Percentiles rank a stretch among this genome's conserved stretches.
These are phyloP conservation scores for Colletotrichum eremochloae DNA, from an alignment of 2,329 filamentous ascomycete genomes.

Conservation along the genomic window DNA sequence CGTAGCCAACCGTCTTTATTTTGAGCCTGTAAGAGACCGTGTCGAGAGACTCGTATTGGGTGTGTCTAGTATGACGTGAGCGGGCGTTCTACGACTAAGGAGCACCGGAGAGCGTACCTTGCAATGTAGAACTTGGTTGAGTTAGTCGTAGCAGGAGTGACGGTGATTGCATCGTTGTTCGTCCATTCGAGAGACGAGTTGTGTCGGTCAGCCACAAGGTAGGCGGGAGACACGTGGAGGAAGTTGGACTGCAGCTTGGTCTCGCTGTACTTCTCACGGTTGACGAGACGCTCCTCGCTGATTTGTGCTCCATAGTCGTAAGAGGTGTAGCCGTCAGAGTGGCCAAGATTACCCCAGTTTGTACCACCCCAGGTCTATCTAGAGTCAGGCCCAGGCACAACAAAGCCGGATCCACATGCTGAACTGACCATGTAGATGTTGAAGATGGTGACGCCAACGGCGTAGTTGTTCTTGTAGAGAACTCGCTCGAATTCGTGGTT, in stretches of 20 bases:
- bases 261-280: constrained; percentile 80
- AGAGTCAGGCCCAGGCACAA: not conserved
- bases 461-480: constrained; percentile 80
- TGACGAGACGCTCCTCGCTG: constrained; percentile 73
- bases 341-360: constrained; percentile 82
- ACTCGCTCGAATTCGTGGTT: constrained; percentile 79
- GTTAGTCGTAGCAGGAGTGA: constrained; percentile 70
- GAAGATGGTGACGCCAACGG: constrained; percentile 72
- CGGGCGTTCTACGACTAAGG: too few relatives aligned
- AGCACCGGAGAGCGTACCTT: not conserved
- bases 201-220: constrained; percentile 68
- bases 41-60: constrained; percentile 68
- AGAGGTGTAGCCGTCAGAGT: constrained; percentile 69
- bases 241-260: constrained; percentile 80
- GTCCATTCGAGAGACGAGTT: constrained; percentile 49
- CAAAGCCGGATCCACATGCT: too few relatives aligned
- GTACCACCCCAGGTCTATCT: constrained; percentile 75
- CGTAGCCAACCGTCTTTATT: constrained; percentile 64
- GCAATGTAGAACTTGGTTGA: constrained; percentile 69
- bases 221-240: constrained; percentile 75
- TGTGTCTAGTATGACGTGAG: constrained; percentile 62
- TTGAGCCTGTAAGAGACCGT: constrained; percentile 72
- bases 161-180: constrained; percentile 60
- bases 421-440: constrained; percentile 76
- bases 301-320: constrained; percentile 66